A percentile compares a stretch with the other conserved stretches of the same genome.
These are phyloP conservation scores for Tulasnella sp. DNA, from an alignment of 768 basidiomycete genomes.

Conservation along the genomic window DNA sequence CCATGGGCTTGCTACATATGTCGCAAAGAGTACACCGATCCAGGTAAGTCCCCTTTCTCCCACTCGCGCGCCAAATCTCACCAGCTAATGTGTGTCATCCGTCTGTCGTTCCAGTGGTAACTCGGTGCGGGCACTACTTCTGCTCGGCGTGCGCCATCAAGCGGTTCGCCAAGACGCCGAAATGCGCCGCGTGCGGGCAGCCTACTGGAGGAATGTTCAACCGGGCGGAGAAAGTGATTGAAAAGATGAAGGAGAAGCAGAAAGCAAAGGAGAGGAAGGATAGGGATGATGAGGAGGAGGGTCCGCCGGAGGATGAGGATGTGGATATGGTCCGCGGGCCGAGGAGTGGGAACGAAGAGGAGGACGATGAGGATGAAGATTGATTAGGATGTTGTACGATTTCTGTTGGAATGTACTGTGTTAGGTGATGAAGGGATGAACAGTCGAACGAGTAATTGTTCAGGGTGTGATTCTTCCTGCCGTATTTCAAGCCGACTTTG, in stretches of 20 bases:
- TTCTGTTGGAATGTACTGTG: too few species aligned
- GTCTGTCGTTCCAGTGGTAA: constrained; percentile 44
- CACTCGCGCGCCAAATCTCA: background rate
- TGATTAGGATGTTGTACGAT: too few species aligned
- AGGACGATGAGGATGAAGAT: background rate
- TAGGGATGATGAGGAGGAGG: constrained; percentile 35
- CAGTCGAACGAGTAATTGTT: too few species aligned
- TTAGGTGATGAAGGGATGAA: too few species aligned
- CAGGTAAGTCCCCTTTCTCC: constrained; percentile 24
- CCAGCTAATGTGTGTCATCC: too few species aligned
- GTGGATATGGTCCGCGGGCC: constrained; percentile 22
- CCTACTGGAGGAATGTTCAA: constrained; percentile 96
- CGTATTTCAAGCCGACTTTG: too few species aligned
- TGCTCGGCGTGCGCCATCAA: constrained; percentile 93
- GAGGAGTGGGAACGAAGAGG: constrained; percentile 23
- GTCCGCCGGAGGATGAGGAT: constrained; percentile 24
- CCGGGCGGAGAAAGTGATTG: constrained; percentile 83
- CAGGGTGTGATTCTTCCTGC: too few species aligned
- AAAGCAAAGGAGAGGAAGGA: constrained; percentile 39
- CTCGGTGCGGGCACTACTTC: constrained; percentile 94
- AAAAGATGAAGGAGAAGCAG: constrained; percentile 68
- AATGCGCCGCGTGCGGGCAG: constrained; percentile 88
- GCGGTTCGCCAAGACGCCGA: constrained; percentile 86
- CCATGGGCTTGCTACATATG: constrained; percentile 99
- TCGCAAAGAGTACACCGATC: constrained; percentile 87